Percentiles rank a stretch among this genome's conserved stretches.
These are phyloP conservation scores for Artemisia annua DNA, from an alignment of 129 eudicot species.

Conservation along the genomic window DNA sequence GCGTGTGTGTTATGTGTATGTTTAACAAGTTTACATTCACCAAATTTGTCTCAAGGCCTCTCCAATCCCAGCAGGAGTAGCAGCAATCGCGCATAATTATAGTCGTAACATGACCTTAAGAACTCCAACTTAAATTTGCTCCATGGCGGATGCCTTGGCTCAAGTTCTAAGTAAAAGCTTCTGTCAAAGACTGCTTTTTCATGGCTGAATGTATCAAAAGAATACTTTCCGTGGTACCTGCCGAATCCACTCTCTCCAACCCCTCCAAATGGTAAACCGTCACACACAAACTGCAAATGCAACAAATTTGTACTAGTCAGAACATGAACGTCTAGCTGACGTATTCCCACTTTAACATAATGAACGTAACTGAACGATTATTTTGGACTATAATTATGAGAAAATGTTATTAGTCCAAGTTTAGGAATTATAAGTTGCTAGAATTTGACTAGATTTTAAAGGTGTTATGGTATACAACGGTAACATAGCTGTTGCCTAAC, in stretches of 20 bases:
- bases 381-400: too few species aligned
- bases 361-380: too few species aligned
- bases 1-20: neutral
- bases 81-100: conserved; percentile 54
- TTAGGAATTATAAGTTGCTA: too few species aligned
- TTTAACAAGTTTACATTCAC: conserved; percentile 16
- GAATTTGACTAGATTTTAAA: too few species aligned
- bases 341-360: too few species aligned
- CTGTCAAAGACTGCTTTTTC: conserved; percentile 78
- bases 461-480: too few species aligned
- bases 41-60: conserved; percentile 20
- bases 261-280: conserved; percentile 87
- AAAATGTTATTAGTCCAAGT: too few species aligned
- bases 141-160: conserved; percentile 96
- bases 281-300: conserved; percentile 64
- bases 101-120: conserved; percentile 57
- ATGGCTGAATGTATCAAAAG: conserved; percentile 91
- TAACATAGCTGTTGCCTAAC: too few species aligned
- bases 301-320: neutral
- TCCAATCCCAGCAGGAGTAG: conserved; percentile 70
- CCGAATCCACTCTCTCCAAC: conserved; percentile 92
- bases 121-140: conserved; percentile 68
- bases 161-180: conserved; percentile 65
- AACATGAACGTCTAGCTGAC: too few species aligned
- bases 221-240: conserved; percentile 94